Conservation (phyloP, 2,329 filamentous ascomycete species). For the Arthrinium puccinioides region DNA sequence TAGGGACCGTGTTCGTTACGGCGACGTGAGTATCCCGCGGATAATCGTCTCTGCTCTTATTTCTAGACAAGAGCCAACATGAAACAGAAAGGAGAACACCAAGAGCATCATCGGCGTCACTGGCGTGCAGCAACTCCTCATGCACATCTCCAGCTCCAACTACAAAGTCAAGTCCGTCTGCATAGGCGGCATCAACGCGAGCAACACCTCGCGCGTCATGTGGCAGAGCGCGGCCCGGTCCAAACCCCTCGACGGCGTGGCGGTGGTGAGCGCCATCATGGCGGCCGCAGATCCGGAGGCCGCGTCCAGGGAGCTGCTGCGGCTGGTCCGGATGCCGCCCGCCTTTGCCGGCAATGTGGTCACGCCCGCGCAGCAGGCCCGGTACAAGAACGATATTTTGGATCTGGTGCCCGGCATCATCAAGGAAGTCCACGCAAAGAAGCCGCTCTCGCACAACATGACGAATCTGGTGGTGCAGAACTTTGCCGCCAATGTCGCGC, state of each 20-base stretch:
- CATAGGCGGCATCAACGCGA: constrained; percentile 80
- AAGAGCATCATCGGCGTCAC: constrained; percentile 72
- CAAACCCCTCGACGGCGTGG: constrained; percentile 70
- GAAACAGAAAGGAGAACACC: constrained; percentile 72
- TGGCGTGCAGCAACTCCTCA: constrained; percentile 61
- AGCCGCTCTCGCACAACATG: constrained; percentile 89
- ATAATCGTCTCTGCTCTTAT: too few relatives aligned
- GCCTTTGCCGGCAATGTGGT: constrained; percentile 14
- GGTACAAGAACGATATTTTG: constrained; percentile 16
- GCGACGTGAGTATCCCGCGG: constrained; percentile 51
- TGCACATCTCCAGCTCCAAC: constrained; percentile 43
- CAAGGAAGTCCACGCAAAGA: constrained; percentile 50
- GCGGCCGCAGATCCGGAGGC: constrained; percentile 59
- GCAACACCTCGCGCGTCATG: constrained; percentile 67
- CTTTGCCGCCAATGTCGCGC: constrained; percentile 84
- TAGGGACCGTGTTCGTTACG: constrained; percentile 85
- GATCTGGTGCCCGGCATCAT: constrained; percentile 38
- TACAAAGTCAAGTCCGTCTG: constrained; percentile 58
- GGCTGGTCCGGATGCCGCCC: constrained; percentile 41
- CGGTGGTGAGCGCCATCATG: constrained; percentile 85
- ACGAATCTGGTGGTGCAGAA: constrained; percentile 95
- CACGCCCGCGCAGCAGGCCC: constrained; percentile 7
- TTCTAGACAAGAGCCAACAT: too few relatives aligned
- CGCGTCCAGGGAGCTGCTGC: constrained; percentile 52
- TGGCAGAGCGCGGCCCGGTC: constrained; percentile 52